Evolutionary conservation across 352 stramenopile genomes (phyloP), one percentile per base, ranked within the genome.

Genomic region (Phytophthora aleatoria): DNA sequence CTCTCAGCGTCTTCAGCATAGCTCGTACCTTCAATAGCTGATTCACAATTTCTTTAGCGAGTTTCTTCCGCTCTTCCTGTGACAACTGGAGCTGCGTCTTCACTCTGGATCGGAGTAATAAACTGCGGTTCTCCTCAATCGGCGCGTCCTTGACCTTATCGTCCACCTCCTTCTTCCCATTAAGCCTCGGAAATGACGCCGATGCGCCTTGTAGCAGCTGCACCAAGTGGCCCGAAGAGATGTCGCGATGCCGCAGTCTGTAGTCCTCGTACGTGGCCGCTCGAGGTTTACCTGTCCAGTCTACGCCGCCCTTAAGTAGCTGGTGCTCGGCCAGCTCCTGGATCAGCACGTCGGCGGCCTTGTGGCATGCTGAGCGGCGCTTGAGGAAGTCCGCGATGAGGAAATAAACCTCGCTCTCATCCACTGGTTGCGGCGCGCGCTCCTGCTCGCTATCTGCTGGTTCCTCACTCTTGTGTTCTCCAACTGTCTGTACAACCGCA

Each of bases 381-480:
- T 89, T 89, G 24, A 96, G 54, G 61, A 92, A 96, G 61, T 95
- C 85, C 1, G 88, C 88, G 59, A 96, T 91, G 50, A 96, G 71
- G 70, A 95, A 96, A 53, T 87, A 85, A 28, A 96, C 75, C 70
- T 96, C 88, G 74, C 70, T 78, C 55, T 74, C 66, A 38, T 74
- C 66, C 33, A 83, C 58, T 11, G 20, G 24, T 10, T 27, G 50
- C 24, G 16, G 33, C 1, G 10, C 10, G 7, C 11, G 16, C n/a
- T 57, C 13, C 20, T 61, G 38, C 15, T 67, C 20, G 33, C 39
- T 30, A 36, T 57, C 55, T 26, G 43, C 36, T 42, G 39, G 9
- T 12, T 51, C 15, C 9, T 50, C 49, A 38, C 61, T 64, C 52
- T 64, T 57, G 13, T 57, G n/a, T 50, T 67, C 56, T 36, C 64